These are phyloP conservation scores for Urostyla sp. DNA, from an alignment of 73 alveolate genomes.

Conservation along the genomic window DNA sequence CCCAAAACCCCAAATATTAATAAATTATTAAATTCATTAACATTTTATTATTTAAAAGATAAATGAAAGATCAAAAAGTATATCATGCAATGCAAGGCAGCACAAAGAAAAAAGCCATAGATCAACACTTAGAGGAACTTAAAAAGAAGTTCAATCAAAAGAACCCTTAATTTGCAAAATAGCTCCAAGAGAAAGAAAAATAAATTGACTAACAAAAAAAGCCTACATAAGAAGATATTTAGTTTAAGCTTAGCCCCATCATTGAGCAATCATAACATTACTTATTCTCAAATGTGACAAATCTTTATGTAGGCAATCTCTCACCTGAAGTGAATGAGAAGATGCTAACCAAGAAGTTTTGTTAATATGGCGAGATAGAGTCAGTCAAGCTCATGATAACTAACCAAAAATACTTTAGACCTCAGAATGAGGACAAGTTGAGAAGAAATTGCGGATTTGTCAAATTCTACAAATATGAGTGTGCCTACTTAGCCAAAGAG, in stretches of 20 bases:
- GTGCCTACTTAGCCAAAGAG: conserved; percentile 77
- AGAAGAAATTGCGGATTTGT: conserved; percentile 76
- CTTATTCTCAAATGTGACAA: conserved; percentile 47
- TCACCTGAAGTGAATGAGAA: conserved; percentile 78
- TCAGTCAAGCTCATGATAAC: conserved; percentile 84
- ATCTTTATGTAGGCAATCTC: conserved; percentile 81
- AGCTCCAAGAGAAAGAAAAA: neutral
- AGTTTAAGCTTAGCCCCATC: conserved; percentile 5
- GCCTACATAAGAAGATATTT: neutral
- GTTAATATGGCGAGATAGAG: conserved; percentile 79
- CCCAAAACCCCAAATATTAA: too few relatives aligned
- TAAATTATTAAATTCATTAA: too few relatives aligned
- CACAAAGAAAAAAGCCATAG: conserved; percentile 43
- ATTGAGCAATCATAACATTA: conserved; percentile 1
- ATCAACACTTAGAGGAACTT: conserved; percentile 17
- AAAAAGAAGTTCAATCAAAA: conserved; percentile 25
- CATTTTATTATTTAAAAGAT: neutral
- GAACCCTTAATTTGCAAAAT: neutral
- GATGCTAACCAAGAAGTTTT: conserved; percentile 63
- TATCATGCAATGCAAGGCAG: conserved; percentile 59
- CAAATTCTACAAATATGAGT: conserved; percentile 69
- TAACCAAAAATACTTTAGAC: conserved; percentile 80
- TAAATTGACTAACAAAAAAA: neutral
- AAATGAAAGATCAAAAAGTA: neutral
- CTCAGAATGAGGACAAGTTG: conserved; percentile 52